Evolutionary conservation across 176 grass and related monocot genomes (phyloP).

Genomic region (Oryza longistaminata): DNA sequence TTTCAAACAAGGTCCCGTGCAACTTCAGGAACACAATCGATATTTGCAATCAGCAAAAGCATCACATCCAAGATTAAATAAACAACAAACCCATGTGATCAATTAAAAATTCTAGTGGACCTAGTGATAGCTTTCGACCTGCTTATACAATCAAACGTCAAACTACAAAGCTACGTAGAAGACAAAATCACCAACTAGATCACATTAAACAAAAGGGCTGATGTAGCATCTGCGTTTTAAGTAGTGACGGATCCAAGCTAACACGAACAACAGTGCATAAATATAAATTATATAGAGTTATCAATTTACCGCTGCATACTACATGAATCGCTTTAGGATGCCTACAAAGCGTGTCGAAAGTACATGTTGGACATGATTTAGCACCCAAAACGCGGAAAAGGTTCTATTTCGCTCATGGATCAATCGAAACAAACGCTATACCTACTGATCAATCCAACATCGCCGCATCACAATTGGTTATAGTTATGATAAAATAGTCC

Average conservation of each 20-base stretch:
- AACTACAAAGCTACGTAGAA: neutral
- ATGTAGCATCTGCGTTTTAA: neutral
- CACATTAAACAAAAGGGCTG: conserved; percentile 8
- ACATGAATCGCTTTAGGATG: neutral
- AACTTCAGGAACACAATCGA: conserved; percentile 11
- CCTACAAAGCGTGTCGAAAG: neutral
- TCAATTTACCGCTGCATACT: neutral
- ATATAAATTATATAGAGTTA: neutral
- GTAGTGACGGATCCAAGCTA: conserved; percentile 10
- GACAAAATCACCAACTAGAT: conserved; percentile 32
- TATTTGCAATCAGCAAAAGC: conserved; percentile 23
- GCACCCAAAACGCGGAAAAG: neutral
- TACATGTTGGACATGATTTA: neutral
- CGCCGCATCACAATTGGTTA: neutral
- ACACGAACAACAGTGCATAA: neutral
- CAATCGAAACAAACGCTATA: neutral
- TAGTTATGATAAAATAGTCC: neutral
- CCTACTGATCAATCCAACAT: neutral
- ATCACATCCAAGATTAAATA: conserved; percentile 18
- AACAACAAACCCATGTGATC: conserved; percentile 18
- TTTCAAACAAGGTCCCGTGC: neutral
- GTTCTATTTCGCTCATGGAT: neutral
- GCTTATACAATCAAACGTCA: neutral
- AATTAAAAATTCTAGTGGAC: neutral
- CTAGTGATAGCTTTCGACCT: neutral